A percentile compares a stretch with the other conserved stretches of the same genome.
These are phyloP conservation scores for Thuidium tamariscinum DNA, from an alignment of 225 moss, liverwort and hornwort species.

Conservation along the genomic window DNA sequence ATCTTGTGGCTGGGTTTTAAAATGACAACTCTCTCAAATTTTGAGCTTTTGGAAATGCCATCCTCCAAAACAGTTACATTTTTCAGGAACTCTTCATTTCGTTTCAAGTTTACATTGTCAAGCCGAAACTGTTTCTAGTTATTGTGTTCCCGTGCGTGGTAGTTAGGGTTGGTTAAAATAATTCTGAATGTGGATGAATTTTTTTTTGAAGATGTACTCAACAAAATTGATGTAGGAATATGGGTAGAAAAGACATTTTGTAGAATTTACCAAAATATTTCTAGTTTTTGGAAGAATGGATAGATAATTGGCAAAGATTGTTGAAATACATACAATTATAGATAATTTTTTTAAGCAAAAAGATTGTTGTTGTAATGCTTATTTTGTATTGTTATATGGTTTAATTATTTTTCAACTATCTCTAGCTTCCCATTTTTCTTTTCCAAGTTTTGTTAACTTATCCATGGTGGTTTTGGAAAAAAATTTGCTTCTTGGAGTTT, in stretches of 20 bases:
- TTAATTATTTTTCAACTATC: background rate
- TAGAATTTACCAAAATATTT: background rate
- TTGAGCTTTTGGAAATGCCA: no score
- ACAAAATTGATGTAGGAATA: background rate
- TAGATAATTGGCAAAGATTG: rapidly evolving
- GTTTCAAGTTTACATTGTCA: background rate
- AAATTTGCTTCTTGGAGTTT: background rate
- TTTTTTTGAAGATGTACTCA: no score
- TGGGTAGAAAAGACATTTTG: no score
- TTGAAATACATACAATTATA: background rate
- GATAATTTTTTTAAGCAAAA: background rate
- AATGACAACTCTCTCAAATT: background rate
- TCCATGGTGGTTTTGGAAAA: background rate
- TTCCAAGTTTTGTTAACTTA: background rate
- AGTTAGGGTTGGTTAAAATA: background rate
- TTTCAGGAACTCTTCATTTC: background rate
- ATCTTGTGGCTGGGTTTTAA: background rate
- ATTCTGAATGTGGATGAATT: no score
- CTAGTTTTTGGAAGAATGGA: background rate
- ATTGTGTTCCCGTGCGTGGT: background rate
- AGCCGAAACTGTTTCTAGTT: background rate
- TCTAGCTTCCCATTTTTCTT: background rate
- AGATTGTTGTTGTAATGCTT: rapidly evolving
- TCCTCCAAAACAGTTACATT: background rate
- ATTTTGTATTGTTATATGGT: no score